These are phyloP conservation scores for Alternaria sp. DNA, from an alignment of 2,329 filamentous ascomycete species.

Conservation along the genomic window DNA sequence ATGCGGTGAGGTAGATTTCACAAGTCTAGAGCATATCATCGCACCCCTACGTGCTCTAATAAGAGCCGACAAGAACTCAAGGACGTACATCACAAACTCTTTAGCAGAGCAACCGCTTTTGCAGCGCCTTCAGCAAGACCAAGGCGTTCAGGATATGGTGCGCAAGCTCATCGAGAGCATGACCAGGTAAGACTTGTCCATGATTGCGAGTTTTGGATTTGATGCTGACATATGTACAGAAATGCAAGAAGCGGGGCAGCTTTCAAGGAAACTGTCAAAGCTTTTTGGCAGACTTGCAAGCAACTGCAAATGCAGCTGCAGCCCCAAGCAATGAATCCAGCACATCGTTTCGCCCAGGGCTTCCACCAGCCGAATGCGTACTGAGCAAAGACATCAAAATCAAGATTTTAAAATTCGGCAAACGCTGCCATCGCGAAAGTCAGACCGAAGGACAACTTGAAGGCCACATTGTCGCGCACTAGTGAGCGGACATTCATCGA, in stretches of 20 bases:
- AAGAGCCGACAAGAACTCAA: constrained; percentile 42
- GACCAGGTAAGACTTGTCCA: constrained; percentile 35
- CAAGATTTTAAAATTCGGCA: constrained; percentile 59
- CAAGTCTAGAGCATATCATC: constrained; percentile 46
- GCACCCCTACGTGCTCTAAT: constrained; percentile 46
- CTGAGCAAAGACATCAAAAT: constrained; percentile 3
- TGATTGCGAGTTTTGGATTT: background rate
- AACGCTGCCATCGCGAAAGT: constrained; percentile 78
- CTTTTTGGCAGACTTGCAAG: constrained; percentile 50
- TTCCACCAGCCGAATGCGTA: constrained; percentile 12
- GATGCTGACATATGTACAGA: constrained; percentile 42
- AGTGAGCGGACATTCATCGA: constrained; percentile 61
- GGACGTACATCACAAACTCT: constrained; percentile 42
- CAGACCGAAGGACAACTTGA: constrained; percentile 74
- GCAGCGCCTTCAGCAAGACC: constrained; percentile 40
- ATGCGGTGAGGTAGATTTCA: constrained; percentile 48
- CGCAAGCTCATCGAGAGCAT: constrained; percentile 48
- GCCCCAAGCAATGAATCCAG: constrained; percentile 40
- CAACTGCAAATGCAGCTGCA: constrained; percentile 49
- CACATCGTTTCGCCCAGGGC: constrained; percentile 33
- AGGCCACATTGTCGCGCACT: constrained; percentile 67
- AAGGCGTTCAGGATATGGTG: constrained; percentile 39
- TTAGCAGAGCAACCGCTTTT: constrained; percentile 42
- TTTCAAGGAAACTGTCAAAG: constrained; percentile 48
- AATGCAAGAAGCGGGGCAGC: constrained; percentile 44